Percentiles rank a stretch among this genome's conserved stretches.
Evolutionary conservation across 768 basidiomycete genomes (phyloP).

Genomic region (Pisolithus tinctorius): DNA sequence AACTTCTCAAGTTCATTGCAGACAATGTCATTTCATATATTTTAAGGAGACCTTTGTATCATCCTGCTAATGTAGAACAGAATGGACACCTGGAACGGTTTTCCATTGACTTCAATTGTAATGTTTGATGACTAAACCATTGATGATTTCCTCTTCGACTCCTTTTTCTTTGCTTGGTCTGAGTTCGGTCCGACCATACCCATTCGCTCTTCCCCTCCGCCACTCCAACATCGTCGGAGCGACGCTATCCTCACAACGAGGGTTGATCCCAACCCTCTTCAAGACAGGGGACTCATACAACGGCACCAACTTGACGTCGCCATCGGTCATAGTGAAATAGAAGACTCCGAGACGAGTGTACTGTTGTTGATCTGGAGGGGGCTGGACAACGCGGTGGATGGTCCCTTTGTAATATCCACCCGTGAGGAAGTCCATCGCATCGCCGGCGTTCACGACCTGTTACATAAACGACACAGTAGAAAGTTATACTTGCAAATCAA

Average conservation of each 20-base stretch:
- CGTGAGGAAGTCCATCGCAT: conserved; percentile 53
- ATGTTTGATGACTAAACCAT: conserved; percentile 50
- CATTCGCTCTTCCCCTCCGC: conserved; percentile 43
- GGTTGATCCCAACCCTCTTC: conserved; percentile 35
- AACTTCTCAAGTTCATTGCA: too few relatives aligned
- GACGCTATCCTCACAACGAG: conserved; percentile 30
- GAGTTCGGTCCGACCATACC: conserved; percentile 45
- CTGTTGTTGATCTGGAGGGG: conserved; percentile 46
- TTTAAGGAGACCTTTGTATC: too few relatives aligned
- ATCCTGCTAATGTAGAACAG: not conserved
- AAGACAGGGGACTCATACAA: conserved; percentile 42
- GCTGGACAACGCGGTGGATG: conserved; percentile 56
- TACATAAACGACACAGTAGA: not conserved
- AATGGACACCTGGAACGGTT: too few relatives aligned
- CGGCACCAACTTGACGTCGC: conserved; percentile 41
- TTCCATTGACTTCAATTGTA: conserved; percentile 35
- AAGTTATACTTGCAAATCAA: too few relatives aligned
- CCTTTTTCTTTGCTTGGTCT: conserved; percentile 34
- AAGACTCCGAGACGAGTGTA: conserved; percentile 49
- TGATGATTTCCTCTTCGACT: conserved; percentile 50
- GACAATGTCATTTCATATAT: too few relatives aligned
- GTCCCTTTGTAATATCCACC: conserved; percentile 56
- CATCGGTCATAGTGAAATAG: conserved; percentile 51
- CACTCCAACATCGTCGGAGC: conserved; percentile 49
- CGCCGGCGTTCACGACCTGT: conserved; percentile 56